Conservation (phyloP, 2,329 filamentous ascomycete genomes). For the Graphilbum ipis-grandicollis region DNA sequence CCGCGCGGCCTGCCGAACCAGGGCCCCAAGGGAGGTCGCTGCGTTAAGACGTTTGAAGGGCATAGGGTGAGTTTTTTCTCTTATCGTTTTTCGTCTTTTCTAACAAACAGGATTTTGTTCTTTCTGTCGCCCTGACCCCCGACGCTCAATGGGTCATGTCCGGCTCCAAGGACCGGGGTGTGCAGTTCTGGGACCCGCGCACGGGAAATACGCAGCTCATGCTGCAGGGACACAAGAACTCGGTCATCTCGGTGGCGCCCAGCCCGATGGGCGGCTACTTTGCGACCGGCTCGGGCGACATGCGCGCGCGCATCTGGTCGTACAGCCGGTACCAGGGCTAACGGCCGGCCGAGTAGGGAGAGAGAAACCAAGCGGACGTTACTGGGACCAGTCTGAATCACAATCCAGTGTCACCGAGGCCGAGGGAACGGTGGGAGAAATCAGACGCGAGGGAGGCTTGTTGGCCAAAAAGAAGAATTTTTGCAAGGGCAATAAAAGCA, state of each 20-base stretch:
- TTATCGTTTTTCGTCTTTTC: slow-evolving; percentile 3
- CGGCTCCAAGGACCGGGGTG: slow-evolving; percentile 89
- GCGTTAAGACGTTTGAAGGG: slow-evolving; percentile 91
- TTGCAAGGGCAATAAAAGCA: too few species aligned
- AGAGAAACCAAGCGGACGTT: too few species aligned
- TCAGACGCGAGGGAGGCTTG: too few species aligned
- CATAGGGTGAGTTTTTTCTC: slow-evolving; percentile 48
- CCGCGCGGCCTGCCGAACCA: slow-evolving; percentile 49
- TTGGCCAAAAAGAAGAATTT: too few species aligned
- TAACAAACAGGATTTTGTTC: slow-evolving; percentile 67
- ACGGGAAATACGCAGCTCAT: slow-evolving; percentile 92
- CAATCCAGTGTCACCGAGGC: too few species aligned
- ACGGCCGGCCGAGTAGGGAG: background rate
- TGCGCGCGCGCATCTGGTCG: slow-evolving; percentile 95
- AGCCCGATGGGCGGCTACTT: slow-evolving; percentile 80
- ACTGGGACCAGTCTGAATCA: too few species aligned
- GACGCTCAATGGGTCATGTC: slow-evolving; percentile 93
- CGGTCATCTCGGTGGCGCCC: slow-evolving; percentile 91
- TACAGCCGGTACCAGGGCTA: slow-evolving; percentile 32
- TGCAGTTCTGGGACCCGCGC: slow-evolving; percentile 96
- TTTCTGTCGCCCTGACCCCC: slow-evolving; percentile 86
- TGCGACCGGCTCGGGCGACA: slow-evolving; percentile 91
- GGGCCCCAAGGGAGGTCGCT: slow-evolving; percentile 71
- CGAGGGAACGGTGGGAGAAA: too few species aligned
- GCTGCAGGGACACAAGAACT: slow-evolving; percentile 98